Percentiles rank a stretch among this genome's conserved stretches.
Evolutionary conservation across 495 filamentous ascomycete species (phyloP).

Genomic region (Aspergillus campestris): DNA sequence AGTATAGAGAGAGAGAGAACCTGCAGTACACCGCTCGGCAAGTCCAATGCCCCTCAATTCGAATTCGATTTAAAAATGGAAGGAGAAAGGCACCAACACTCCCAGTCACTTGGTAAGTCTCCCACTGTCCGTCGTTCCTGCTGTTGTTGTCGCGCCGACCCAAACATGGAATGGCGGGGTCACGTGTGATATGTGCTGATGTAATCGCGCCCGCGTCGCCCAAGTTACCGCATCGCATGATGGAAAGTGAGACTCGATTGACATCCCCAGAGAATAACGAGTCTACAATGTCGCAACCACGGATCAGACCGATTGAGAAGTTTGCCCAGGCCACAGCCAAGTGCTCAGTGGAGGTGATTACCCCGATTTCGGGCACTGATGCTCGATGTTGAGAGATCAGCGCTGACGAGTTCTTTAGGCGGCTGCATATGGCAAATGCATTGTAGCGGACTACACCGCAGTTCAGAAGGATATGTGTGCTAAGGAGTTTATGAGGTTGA

Average conservation of each 20-base stretch:
- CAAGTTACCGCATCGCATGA: slow-evolving; percentile 3
- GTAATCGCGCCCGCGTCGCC: slow-evolving; percentile 4
- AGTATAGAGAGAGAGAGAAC: too few relatives aligned
- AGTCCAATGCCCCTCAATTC: slow-evolving; percentile 10
- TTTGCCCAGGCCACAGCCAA: slow-evolving; percentile 75
- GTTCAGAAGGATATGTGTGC: slow-evolving; percentile 87
- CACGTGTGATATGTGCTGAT: slow-evolving; percentile 5
- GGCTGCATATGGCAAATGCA: slow-evolving; percentile 82
- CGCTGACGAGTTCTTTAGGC: slow-evolving; percentile 45
- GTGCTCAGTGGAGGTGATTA: slow-evolving; percentile 69
- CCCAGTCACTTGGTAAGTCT: not conserved
- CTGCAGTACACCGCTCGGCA: slow-evolving; percentile 3
- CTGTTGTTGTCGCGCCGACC: slow-evolving; percentile 10
- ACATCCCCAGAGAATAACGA: not conserved
- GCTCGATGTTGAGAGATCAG: not conserved
- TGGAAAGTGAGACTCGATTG: too few relatives aligned
- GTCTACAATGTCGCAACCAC: slow-evolving; percentile 9
- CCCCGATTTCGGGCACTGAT: not conserved
- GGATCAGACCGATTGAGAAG: slow-evolving; percentile 70
- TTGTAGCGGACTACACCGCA: slow-evolving; percentile 82
- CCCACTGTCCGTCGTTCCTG: slow-evolving; percentile 1
- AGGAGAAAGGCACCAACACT: not conserved
- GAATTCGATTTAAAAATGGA: slow-evolving; percentile 3
- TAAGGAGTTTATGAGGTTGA: slow-evolving; percentile 75
- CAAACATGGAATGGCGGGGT: slow-evolving; percentile 7